These are phyloP conservation scores for Lactifluus subvellereus DNA, from an alignment of 768 basidiomycete species.

Conservation along the genomic window DNA sequence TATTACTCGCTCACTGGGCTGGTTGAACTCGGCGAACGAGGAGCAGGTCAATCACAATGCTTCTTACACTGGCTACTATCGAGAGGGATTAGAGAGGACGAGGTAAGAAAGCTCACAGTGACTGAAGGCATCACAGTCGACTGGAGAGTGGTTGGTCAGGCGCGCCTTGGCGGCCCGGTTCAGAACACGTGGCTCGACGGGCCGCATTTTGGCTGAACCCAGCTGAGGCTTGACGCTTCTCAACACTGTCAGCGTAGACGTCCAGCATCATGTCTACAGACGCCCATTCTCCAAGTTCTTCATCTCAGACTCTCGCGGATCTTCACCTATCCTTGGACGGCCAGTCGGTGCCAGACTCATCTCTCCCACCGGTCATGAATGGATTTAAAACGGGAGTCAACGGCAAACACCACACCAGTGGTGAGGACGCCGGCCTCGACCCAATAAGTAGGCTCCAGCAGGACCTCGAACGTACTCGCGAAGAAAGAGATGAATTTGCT, in stretches of 20 bases:
- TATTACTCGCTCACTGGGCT: no score
- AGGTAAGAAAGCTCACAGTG: no score
- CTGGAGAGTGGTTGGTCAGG: no score
- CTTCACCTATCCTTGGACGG: slow-evolving; percentile 29
- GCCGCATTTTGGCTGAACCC: no score
- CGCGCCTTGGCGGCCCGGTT: not conserved
- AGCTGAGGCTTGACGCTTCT: no score
- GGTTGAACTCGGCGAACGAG: no score
- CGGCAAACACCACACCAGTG: slow-evolving; percentile 30
- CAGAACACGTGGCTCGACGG: not conserved
- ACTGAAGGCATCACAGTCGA: no score
- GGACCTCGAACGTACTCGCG: slow-evolving; percentile 67
- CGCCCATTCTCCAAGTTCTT: slow-evolving; percentile 7
- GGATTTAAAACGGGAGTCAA: slow-evolving; percentile 27
- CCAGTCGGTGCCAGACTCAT: slow-evolving; percentile 24
- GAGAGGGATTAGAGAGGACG: no score
- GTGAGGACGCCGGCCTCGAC: slow-evolving; percentile 38
- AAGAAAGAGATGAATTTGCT: slow-evolving; percentile 86
- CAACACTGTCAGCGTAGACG: not conserved
- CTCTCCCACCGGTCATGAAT: slow-evolving; percentile 25
- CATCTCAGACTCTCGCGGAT: slow-evolving; percentile 17
- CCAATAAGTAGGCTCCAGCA: slow-evolving; percentile 56
- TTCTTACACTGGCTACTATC: no score
- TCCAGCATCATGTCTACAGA: slow-evolving; percentile 16
- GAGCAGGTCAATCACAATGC: no score